Evolutionary conservation across 495 filamentous ascomycete species (phyloP), one percentile per base, ranked within the genome.

Genomic region (Xylaria sp.): DNA sequence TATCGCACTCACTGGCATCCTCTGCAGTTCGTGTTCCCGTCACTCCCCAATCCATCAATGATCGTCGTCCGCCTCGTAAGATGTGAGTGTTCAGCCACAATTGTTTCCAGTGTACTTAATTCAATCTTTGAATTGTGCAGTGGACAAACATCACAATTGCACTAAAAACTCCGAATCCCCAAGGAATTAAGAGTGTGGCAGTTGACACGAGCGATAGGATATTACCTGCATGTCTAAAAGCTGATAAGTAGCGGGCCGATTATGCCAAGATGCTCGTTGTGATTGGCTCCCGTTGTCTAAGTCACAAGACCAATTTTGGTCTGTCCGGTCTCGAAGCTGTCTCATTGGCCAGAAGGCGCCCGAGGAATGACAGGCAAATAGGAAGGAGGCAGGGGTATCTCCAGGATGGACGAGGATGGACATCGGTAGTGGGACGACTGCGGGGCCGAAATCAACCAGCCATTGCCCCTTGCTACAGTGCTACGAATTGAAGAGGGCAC

Each of bases 171-270:
- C 31, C 61, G 41, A 64, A 33, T 46, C 41, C 41, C 61, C 62
- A 17, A 65, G 43, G 62, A 65, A 48, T 33, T 35, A 48, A 46
- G 35, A 2, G 41, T 14, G 24, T 65, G 24, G 26, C 5, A 48
- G 29, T 46, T 44, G 19, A 31, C 8, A 26, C 0, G 29, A 41
- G 9, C 17, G 29, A 53, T 26, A 35, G 6, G 35, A 61, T 43
- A 62, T 41, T 31, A 62, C n/a, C 37, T 59, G 31, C 59, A 64
- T 46, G 29, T 52, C 44, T 50, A n/a, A 46, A 29, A 44, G 50
- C 66, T 50, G 67, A 69, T 69, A 69, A 69, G 67, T 57, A 43
- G 70, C 70, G 70, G 70, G 55, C 70, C 70, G 70, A 72, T 67
- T 72, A 40, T 65, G 19, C 50, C 37, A 53, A 35, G 70, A 31